Conservation (phyloP, 1,284 basidiomycete genomes). For the Sparassis latifolia region DNA sequence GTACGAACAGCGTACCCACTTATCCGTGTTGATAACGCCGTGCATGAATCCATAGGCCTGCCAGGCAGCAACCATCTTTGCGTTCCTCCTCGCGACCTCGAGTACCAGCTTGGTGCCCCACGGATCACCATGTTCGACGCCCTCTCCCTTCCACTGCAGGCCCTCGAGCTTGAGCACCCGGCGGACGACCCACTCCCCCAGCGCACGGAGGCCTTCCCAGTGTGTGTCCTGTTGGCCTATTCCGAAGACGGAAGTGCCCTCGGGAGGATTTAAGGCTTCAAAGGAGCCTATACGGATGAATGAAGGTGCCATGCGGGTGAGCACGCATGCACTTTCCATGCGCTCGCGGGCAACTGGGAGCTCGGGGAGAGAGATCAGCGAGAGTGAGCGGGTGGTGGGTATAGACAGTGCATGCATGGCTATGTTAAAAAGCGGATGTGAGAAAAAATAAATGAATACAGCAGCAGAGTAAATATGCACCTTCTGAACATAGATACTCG, state of each 20-base stretch:
- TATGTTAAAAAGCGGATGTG: conserved; percentile 21
- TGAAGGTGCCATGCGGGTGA: conserved; percentile 81
- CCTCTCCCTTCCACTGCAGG: conserved; percentile 23
- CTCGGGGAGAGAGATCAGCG: conserved; percentile 72
- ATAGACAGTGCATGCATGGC: conserved; percentile 86
- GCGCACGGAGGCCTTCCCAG: conserved; percentile 63
- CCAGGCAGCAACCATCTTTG: conserved; percentile 89
- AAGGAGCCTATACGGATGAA: conserved; percentile 94
- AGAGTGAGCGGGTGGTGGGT: conserved; percentile 85
- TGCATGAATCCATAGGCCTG: conserved; percentile 93
- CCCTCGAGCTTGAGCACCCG: conserved; percentile 47
- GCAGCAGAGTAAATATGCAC: conserved; percentile 29
- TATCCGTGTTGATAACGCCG: conserved; percentile 96
- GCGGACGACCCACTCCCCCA: conserved; percentile 70
- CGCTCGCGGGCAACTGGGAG: conserved; percentile 77
- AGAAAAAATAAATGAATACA: background rate
- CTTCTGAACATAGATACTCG: conserved; percentile 87
- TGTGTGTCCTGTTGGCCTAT: conserved; percentile 71
- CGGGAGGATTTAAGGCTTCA: conserved; percentile 77
- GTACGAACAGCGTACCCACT: conserved; percentile 38
- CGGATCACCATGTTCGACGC: conserved; percentile 36
- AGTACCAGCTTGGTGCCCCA: conserved; percentile 71
- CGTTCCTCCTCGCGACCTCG: conserved; percentile 80
- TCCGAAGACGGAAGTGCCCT: conserved; percentile 62
- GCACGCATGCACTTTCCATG: conserved; percentile 74